Base-by-base conservation (phyloP, 1,284 basidiomycete species). In the Neolentinus lepideus region DNA sequence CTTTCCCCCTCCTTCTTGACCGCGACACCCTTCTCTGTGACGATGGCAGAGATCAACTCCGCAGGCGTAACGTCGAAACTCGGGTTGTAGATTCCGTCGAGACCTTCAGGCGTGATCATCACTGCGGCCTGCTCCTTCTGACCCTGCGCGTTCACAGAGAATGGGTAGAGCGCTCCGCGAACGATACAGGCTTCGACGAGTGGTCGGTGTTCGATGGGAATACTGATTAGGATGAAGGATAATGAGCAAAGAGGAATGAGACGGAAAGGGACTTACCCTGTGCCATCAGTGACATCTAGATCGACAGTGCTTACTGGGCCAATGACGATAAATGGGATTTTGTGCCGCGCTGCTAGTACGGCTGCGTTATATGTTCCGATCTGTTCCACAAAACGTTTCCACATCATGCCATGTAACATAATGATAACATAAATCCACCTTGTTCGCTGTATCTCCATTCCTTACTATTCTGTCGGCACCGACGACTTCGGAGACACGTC, bases 401-500 rank as follows among this genome's bases (percentile, higher is more conserved):
- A 52, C 10, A 59, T 53, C 22, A 26, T 10, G 27, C 26, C 25
- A n/a, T n/a, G n/a, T n/a, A n/a, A n/a, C n/a, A 45, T 29, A 51
- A 51, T 52, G 29, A 56, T 22, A 52, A 43, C 56, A 27, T 56
- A 47, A 61, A 57, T 69, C 38, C 54, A 85, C 90, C 75, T 96
- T 96, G 77, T 96, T 96, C 21, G 93, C 93, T 0, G 94, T 95
- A 70, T 96, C 94, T 1, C 94, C 94, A 64, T 97, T 96, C 63
- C 75, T 78, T 2, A 92, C 90, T 61, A 97, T 86, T 55, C 93
- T 79, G 69, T 93, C 90, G 3, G 91, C 91, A 27, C 91, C 92
- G 29, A 94, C 91, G 54, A 74, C 88, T 89, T 62, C 22, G 54
- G 29, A 16, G 45, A 31, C 19, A 51, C 19, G 57, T 36, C 26